Evolutionary conservation across 1,284 basidiomycete genomes (phyloP), one percentile per base, ranked within the genome.

Genomic region (Cryptococcus jaspeensis): DNA sequence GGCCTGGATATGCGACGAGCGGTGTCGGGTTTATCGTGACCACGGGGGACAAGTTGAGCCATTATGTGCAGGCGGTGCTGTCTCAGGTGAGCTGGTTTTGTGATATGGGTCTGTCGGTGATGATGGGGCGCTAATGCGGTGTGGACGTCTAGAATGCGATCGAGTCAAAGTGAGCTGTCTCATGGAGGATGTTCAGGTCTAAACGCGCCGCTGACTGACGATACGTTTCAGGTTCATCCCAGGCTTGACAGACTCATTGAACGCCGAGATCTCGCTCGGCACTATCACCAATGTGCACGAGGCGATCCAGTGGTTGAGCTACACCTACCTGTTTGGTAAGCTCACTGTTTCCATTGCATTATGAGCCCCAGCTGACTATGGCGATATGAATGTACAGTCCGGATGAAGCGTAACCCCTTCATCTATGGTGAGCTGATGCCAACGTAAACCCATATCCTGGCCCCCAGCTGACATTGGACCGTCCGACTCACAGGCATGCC

Each of bases 1-100:
- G 96, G 56, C 96, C 96, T 0, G 96, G 96, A 15, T 84, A 97
- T 62, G 96, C 99, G 77, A 87, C 85, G 15, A 93, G 92, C 61
- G 96, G 96, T 73, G 93, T 95, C 64, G 95, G 96, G 4, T 99
- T 91, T 75, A 97, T 99, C 63, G 95, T 92, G 65, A 99, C 96
- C 0, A 87, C 89, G 0, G 85, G 89, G 38, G 96, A 99, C 70
- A 98, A 95, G 75, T 83, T 99, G 13, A 81, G 85, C 5, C 93
- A 99, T 76, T 99, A 99, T 70, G 83, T 97, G 35, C 85, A 93
- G 65, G 86, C 88, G 16, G 87, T 97, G 59, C 89, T 88, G 49
- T 89, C 92, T 5, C 90, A 92, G 81, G 90, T 87, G 65, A 61
- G 81, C 53, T 49, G 16, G 15, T 45, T 25, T 16, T 22, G 18